These are phyloP conservation scores for Aschersonia sp. DNA, from an alignment of 2,329 filamentous ascomycete genomes.

Conservation along the genomic window DNA sequence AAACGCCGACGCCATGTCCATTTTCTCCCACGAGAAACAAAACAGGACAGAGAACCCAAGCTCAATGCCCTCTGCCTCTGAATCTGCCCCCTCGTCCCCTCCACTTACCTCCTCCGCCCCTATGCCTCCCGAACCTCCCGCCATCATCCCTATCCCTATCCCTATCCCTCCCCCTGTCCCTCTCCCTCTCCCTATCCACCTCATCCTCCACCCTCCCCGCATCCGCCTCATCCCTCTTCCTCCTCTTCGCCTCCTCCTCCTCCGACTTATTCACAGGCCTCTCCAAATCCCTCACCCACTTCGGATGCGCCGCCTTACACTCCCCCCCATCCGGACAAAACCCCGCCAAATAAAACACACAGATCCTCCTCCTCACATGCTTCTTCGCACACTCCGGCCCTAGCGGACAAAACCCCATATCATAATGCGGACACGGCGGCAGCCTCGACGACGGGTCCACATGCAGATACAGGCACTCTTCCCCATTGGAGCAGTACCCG, in stretches of 20 bases:
- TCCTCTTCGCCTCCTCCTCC: slow-evolving; percentile 35
- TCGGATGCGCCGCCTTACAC: slow-evolving; percentile 74
- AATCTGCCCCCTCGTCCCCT: slow-evolving; percentile 19
- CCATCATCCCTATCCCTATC: slow-evolving; percentile 16
- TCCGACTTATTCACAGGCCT: slow-evolving; percentile 58
- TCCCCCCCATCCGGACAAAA: slow-evolving; percentile 75
- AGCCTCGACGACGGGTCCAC: slow-evolving; percentile 70
- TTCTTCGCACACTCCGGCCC: slow-evolving; percentile 79
- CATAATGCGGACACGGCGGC: slow-evolving; percentile 79
- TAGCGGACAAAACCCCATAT: slow-evolving; percentile 85
- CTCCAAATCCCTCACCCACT: slow-evolving; percentile 64
- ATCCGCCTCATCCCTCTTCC: slow-evolving; percentile 9
- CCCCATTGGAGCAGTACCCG: slow-evolving; percentile 89
- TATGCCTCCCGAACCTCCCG: slow-evolving; percentile 15
- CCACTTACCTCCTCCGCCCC: slow-evolving; percentile 24
- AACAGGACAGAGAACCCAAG: too few species aligned
- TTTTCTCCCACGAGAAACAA: too few species aligned
- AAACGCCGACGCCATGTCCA: too few species aligned
- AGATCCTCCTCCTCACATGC: slow-evolving; percentile 71
- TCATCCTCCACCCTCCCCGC: slow-evolving; percentile 15
- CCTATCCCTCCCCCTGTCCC: slow-evolving; percentile 18
- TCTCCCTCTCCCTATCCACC: slow-evolving; percentile 6
- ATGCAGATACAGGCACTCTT: slow-evolving; percentile 90
- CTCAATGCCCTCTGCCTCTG: slow-evolving; percentile 8
- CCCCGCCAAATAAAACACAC: slow-evolving; percentile 76